phyloP scores from a whole-genome alignment of 805 yeast genomes.

The Starmerella davenportii region DNA sequence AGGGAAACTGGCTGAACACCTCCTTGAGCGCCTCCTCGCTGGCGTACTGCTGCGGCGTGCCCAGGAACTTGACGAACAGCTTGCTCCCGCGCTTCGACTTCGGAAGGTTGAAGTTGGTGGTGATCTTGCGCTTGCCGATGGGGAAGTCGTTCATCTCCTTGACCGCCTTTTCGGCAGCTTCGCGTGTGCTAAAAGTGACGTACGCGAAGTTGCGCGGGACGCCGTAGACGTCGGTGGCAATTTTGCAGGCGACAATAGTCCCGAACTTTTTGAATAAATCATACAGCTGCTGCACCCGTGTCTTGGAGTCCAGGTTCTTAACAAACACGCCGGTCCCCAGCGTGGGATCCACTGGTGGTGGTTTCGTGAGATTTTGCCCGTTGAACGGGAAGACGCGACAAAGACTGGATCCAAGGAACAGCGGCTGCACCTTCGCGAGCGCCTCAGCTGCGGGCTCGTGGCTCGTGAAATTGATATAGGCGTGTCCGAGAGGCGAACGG shows the following conservation, averaged over 20 bases:
- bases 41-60: conserved; percentile 28
- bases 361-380: conserved; percentile 3
- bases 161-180: conserved; percentile 14
- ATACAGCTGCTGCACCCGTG: conserved; percentile 25
- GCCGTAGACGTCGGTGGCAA: conserved; percentile 16
- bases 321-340: conserved; percentile 34
- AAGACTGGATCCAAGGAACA: conserved; percentile 14
- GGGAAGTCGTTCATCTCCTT: conserved; percentile 12
- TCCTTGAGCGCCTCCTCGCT: conserved; percentile 27
- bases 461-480: conserved; percentile 13
- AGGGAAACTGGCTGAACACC: conserved; percentile 31
- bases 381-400: conserved; percentile 14
- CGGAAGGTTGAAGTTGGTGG: conserved; percentile 47
- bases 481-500: conserved; percentile 11
- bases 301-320: conserved; percentile 59
- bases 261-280: conserved; percentile 13
- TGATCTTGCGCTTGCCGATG: conserved; percentile 23
- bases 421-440: conserved; percentile 8
- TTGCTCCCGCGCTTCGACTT: conserved; percentile 30
- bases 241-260: conserved; percentile 12
- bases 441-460: conserved; percentile 12
- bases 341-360: conserved; percentile 8
- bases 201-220: conserved; percentile 17
- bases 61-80: conserved; percentile 30
- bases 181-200: conserved; percentile 11